phyloP scores from a whole-genome alignment of 1,284 basidiomycete species.

The Pholiota adiposa region DNA sequence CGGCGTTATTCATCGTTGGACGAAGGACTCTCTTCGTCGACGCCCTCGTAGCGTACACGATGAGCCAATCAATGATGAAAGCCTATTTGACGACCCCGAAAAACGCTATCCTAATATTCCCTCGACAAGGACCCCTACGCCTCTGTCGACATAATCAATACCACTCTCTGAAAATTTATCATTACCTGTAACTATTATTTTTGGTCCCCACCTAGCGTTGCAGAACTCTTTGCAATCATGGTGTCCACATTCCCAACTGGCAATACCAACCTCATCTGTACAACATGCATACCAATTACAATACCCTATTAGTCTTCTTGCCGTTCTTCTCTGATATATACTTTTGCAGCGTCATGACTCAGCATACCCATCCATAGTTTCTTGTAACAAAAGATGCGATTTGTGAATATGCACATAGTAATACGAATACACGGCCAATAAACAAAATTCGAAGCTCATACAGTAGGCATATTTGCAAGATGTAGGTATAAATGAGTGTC shows the following conservation, averaged over 20 bases:
- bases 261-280: conserved; percentile 11
- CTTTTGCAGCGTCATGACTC: not conserved
- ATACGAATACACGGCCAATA: conserved; percentile 23
- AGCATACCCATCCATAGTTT: not conserved
- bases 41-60: conserved; percentile 31
- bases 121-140: conserved; percentile 10
- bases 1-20: conserved; percentile 30
- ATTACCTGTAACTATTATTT: not conserved
- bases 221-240: conserved; percentile 1
- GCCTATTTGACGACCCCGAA: conserved; percentile 18
- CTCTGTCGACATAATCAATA: conserved; percentile 12
- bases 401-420: conserved; percentile 14
- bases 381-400: conserved; percentile 15
- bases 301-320: conserved; percentile 7
- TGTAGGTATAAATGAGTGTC: conserved; percentile 19
- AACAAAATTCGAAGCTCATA: conserved; percentile 20
- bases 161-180: not conserved
- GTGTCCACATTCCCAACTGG: not conserved
- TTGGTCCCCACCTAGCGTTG: not conserved
- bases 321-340: not conserved
- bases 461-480: conserved; percentile 22
- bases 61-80: conserved; percentile 12
- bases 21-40: conserved; percentile 28
- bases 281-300: conserved; percentile 14
- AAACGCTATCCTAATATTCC: conserved; percentile 15